Base-by-base conservation (phyloP, 139 green algal species). In the Astrephomene gubernaculifera region DNA sequence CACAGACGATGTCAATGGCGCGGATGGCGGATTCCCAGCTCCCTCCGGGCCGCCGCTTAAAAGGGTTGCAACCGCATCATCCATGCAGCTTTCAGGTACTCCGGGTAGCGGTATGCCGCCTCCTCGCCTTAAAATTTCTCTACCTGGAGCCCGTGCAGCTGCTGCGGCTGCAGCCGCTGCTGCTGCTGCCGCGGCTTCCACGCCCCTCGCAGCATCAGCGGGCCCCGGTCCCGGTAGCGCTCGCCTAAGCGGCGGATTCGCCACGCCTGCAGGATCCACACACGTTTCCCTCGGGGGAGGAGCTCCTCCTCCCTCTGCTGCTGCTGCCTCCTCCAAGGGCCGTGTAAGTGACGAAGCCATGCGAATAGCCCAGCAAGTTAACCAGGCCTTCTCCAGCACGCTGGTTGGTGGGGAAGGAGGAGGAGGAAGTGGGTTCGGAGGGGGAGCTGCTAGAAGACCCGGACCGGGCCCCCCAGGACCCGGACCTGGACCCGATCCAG, bases 291-390 rank as follows among this genome's bases (percentile, higher is more conserved):
- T 9, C 68, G 14, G 38, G 17, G 9, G 68, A 22, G n/a, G 61
- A 33, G 29, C 49, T 57, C 57, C 57, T 27, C 57, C 57, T 35
- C 22, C 22, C 39, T 39, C 27, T 52, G 67, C 25, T 12, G 67
- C 67, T 21, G 69, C 27, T 1, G 39, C 19, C 31, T 3, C 69
- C 36, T 39, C 69, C 21, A 63, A 78, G 17, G 70, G 43, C 8
- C 2, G 25, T 29, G 6, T 78, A 4, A 78, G 43, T 29, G 70
- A 78, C 6, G 70, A 78, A 29, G 70, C 70, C 17, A 41, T 41
- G 25, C 25, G 45, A 10, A 78, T 78, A 43, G 70, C 70, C 9
- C 41, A 63, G 70, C 70, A 78, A 25, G 27, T 78, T 29, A 78
- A 61, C 25, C 43, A 78, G 29, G 41, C 70, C 19, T 61, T 31